phyloP scores from a whole-genome alignment of 306 rosid genomes.

The Vachellia pachyceras region DNA sequence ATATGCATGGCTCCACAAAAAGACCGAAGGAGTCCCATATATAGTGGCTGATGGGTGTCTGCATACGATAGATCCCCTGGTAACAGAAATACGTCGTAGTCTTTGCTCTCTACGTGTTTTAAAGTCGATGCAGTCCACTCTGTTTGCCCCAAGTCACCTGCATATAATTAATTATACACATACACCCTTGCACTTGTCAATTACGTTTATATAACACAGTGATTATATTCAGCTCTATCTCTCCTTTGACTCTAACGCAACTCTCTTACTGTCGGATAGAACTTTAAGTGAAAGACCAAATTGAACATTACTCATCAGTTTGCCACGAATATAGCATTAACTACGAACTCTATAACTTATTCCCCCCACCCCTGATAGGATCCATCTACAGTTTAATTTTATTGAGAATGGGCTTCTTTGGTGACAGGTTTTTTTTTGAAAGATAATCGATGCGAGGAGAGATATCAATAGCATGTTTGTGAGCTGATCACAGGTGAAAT shows the following conservation, averaged over 20 bases:
- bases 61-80: constrained; percentile 84
- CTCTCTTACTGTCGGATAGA: too few species aligned
- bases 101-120: constrained; percentile 48
- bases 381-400: neutral
- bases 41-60: constrained; percentile 60
- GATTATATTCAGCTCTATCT: neutral
- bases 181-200: neutral
- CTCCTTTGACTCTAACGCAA: too few species aligned
- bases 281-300: neutral
- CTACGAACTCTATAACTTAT: too few species aligned
- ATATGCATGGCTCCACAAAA: constrained; percentile 69
- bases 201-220: too few species aligned
- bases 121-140: constrained; percentile 72
- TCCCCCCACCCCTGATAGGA: neutral
- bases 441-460: neutral
- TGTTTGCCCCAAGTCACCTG: constrained; percentile 82
- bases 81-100: constrained; percentile 67
- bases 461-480: neutral
- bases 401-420: neutral
- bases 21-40: constrained; percentile 88
- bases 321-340: neutral
- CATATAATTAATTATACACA: constrained; percentile 43
- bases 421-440: neutral
- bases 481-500: neutral
- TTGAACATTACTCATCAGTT: neutral